These are phyloP conservation scores for Brassica incana DNA, from an alignment of 345 rosid species.

Conservation along the genomic window DNA sequence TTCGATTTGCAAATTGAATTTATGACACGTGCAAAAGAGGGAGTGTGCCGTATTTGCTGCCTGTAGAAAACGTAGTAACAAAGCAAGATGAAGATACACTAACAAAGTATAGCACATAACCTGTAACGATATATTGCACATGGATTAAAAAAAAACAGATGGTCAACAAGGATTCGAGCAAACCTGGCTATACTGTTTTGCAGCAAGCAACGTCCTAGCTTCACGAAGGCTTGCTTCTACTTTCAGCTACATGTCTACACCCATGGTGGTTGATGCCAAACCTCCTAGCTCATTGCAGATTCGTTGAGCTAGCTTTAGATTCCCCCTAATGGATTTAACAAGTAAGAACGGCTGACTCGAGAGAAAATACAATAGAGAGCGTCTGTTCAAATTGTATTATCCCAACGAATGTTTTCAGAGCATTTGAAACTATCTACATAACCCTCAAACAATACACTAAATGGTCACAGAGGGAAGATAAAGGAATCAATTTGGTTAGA, in stretches of 20 bases:
- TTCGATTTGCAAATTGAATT: constrained; percentile 83
- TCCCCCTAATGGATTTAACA: constrained; percentile 54
- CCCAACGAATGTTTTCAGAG: constrained; percentile 7
- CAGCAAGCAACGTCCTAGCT: constrained; percentile 94
- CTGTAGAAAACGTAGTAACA: constrained; percentile 50
- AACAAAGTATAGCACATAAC: constrained; percentile 6
- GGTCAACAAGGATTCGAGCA: constrained; percentile 9
- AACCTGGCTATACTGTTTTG: constrained; percentile 92
- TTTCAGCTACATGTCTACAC: constrained; percentile 90
- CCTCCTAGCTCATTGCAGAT: constrained; percentile 85
- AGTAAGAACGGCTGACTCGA: constrained; percentile 16
- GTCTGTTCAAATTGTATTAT: background rate
- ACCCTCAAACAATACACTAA: constrained; percentile 10
- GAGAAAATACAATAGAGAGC: background rate
- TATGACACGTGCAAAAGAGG: constrained; percentile 88
- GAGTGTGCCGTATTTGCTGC: constrained; percentile 85
- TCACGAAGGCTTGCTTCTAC: constrained; percentile 86
- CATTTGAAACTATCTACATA: constrained; percentile 4
- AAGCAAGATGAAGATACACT: constrained; percentile 14
- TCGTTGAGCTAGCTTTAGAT: constrained; percentile 81
- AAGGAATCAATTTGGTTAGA: constrained; percentile 10
- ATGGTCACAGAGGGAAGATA: constrained; percentile 5
- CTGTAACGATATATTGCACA: no score
- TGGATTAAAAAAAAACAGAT: background rate
- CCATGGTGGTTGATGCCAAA: constrained; percentile 68